Evolutionary conservation across 768 basidiomycete genomes (phyloP).

Genomic region (Serendipita vermifera): DNA sequence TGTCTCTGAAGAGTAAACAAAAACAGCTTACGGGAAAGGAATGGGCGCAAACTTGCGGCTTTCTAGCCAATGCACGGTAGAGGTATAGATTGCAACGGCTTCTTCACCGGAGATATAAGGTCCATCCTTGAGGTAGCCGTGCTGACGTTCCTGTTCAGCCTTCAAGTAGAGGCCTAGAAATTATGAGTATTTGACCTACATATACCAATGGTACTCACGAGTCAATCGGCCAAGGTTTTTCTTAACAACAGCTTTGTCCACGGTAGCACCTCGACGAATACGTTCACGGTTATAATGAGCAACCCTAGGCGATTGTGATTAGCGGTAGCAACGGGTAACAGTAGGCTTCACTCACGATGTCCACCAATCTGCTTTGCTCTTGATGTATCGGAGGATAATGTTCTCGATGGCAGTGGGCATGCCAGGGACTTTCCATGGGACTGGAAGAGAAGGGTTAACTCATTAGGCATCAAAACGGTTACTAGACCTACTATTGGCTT

Average conservation of each 20-base stretch:
- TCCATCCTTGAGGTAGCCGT: constrained; percentile 97
- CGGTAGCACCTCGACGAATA: constrained; percentile 91
- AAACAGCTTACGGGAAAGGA: constrained; percentile 71
- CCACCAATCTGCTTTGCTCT: constrained; percentile 99
- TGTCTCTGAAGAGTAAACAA: neutral
- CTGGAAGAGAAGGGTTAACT: constrained; percentile 23
- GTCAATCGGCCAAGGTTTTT: constrained; percentile 98
- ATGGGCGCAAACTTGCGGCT: constrained; percentile 96
- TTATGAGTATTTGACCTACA: constrained; percentile 13
- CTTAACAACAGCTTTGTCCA: constrained; percentile 97
- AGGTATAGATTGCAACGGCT: constrained; percentile 96
- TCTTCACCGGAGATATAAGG: constrained; percentile 99
- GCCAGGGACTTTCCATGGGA: constrained; percentile 99
- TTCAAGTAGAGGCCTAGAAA: constrained; percentile 74
- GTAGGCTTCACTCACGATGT: constrained; percentile 48
- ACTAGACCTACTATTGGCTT: constrained; percentile 60
- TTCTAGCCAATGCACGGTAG: constrained; percentile 98
- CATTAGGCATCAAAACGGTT: neutral
- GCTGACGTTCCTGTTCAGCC: constrained; percentile 97
- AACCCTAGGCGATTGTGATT: too few species aligned
- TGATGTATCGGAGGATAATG: constrained; percentile 97
- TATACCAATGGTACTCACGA: constrained; percentile 34
- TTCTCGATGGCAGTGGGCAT: constrained; percentile 99
- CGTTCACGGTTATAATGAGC: constrained; percentile 98
- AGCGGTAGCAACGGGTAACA: too few species aligned